Base-by-base conservation (phyloP, 129 eudicot species). In the Saussurea involucrata region DNA sequence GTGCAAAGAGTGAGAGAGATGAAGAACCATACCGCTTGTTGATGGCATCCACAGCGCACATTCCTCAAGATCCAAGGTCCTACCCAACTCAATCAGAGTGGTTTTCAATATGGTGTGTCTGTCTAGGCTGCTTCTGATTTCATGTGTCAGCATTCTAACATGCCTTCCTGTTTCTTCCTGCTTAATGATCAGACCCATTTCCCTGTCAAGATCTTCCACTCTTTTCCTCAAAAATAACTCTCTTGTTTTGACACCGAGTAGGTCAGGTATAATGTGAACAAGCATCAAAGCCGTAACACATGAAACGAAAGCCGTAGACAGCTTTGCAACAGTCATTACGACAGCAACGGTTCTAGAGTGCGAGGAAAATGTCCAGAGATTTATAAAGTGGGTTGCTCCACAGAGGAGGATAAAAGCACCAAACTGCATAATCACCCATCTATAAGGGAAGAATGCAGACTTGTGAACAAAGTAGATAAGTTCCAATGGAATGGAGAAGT, bases 1-100 rank as follows among this genome's bases (percentile, higher is more conserved):
- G 36, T 65, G 83, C 72, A 87, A 72, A n/a, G 83, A 53, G 44
- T 88, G 83, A 66, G 84, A 74, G 29, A 88, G 80, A 77, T 75
- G 69, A 66, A 88, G 73, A 63, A 72, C 76, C 78, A 66, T 65
- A 55, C 81, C 78, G 55, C 78, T 80, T 67, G 55, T 76, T 42
- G 85, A 83, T 8, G 92, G 92, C 88, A 88, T 80, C 92, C 92
- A 88, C 20, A 88, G 36, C 0, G 78, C 87, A 74, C 92, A 85
- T 63, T 88, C 92, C 69, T 83, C 87, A 17, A 88, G 84, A 76
- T 83, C 87, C 36, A 88, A 69, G 4, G 86, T 85, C 80, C 83
- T 55, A 5, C 92, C 92, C 20, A 88, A 33, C 80, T 85, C 92
- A 12, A 85, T 79, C 25, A 88, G 72, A 18, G 92, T 85, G 17